phyloP scores from a whole-genome alignment of 148 eudicot genomes.

The Persicaria maculosa region DNA sequence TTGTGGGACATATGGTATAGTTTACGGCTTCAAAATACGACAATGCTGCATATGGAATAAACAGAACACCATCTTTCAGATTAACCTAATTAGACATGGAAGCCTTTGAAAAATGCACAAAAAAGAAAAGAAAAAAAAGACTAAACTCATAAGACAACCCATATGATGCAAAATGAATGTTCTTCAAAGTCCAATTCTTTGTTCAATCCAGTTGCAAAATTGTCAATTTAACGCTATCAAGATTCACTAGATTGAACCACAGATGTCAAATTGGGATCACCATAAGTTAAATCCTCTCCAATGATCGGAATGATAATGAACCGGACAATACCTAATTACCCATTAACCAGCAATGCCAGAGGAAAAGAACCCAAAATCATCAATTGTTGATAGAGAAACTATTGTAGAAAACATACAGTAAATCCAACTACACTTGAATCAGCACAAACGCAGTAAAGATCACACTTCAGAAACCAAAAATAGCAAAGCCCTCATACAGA shows the following conservation, averaged over 20 bases:
- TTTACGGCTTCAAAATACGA: no score
- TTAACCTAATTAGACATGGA: background rate
- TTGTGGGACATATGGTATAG: no score
- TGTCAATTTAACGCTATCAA: background rate
- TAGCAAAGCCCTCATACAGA: background rate
- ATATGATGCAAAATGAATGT: background rate
- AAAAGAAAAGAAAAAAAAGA: background rate
- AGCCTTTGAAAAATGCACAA: background rate
- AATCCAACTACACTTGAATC: constrained; percentile 6
- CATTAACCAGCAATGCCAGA: background rate
- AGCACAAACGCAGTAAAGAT: constrained; percentile 6
- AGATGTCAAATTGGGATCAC: constrained; percentile 7
- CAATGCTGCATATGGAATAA: no score
- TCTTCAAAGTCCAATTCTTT: background rate
- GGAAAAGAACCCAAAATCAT: background rate
- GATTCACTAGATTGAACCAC: background rate
- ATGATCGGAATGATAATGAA: background rate
- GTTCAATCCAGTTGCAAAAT: constrained; percentile 1
- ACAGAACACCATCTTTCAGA: no score
- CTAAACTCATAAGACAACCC: background rate
- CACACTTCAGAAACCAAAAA: constrained; percentile 3
- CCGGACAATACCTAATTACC: background rate
- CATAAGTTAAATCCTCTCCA: background rate
- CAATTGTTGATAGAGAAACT: constrained; percentile 4
- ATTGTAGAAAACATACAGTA: background rate